Percentiles rank a stretch among this genome's conserved stretches.
Evolutionary conservation across 2,329 filamentous ascomycete species (phyloP).

Genomic region (Lasiodiplodia hormozganensis): DNA sequence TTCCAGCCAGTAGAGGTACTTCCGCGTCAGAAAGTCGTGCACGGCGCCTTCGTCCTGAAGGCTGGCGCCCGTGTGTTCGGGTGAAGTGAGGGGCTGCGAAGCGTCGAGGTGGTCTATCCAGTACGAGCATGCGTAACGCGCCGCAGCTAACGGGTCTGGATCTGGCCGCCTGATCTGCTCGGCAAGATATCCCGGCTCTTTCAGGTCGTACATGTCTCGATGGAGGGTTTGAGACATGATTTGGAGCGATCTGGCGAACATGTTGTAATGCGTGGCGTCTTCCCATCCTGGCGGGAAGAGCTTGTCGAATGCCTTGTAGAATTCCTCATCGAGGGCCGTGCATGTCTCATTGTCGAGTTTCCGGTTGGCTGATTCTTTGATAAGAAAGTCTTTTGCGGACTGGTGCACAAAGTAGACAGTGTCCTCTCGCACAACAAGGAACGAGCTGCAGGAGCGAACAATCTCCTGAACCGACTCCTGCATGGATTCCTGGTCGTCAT

Average conservation of each 20-base stretch:
- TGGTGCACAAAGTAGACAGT: conserved; percentile 51
- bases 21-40: conserved; percentile 27
- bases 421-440: conserved; percentile 44
- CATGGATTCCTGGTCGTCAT: conserved; percentile 25
- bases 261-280: conserved; percentile 8
- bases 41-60: conserved; percentile 28
- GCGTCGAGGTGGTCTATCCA: conserved; percentile 46
- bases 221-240: conserved; percentile 33
- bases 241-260: conserved; percentile 47
- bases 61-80: background rate
- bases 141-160: conserved; percentile 37
- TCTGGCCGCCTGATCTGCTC: conserved; percentile 34
- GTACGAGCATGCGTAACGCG: conserved; percentile 41
- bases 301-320: too few relatives aligned
- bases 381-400: conserved; percentile 54
- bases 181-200: conserved; percentile 32
- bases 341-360: conserved; percentile 2
- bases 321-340: conserved; percentile 33
- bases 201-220: conserved; percentile 38
- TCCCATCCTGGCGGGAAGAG: conserved; percentile 38
- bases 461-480: conserved; percentile 37
- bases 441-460: conserved; percentile 49
- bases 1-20: conserved; percentile 34
- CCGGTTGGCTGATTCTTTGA: too few relatives aligned
- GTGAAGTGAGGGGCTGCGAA: conserved; percentile 23